Percentiles rank a stretch among this genome's conserved stretches.
These are phyloP conservation scores for Claviceps spartinae DNA, from an alignment of 2,329 filamentous ascomycete species.

Conservation along the genomic window DNA sequence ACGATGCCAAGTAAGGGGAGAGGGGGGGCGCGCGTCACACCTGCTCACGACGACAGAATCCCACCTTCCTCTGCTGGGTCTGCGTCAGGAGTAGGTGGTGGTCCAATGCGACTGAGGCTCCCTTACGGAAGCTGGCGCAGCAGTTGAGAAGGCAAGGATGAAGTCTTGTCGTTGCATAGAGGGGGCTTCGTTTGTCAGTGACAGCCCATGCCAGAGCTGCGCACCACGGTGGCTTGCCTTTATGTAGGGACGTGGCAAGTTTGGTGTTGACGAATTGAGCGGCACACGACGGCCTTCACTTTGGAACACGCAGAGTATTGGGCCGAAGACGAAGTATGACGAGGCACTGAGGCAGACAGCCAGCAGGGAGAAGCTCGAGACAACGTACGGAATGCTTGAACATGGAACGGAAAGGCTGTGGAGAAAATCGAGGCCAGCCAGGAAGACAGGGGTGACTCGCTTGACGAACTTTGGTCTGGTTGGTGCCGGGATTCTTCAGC, in stretches of 20 bases:
- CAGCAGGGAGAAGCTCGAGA: not conserved
- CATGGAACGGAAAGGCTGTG: conserved; percentile 1
- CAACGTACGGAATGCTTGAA: not conserved
- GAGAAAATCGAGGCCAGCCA: conserved; percentile 1
- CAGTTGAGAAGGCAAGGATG: conserved; percentile 8
- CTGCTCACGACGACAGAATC: conserved; percentile 3
- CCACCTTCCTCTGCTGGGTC: conserved; percentile 6
- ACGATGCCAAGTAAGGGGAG: conserved; percentile 1
- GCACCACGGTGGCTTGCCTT: not conserved
- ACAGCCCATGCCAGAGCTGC: conserved; percentile 7
- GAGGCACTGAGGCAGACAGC: not conserved
- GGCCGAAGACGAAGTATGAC: not conserved
- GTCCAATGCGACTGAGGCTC: conserved; percentile 1
- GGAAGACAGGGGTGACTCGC: not conserved
- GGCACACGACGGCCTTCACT: not conserved
- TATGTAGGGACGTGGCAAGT: not conserved
- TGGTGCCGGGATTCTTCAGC: not conserved
- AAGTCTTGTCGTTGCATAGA: conserved; percentile 14
- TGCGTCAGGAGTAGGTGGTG: conserved; percentile 5
- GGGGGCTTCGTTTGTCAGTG: conserved; percentile 9
- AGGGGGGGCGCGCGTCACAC: not conserved
- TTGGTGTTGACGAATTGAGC: not conserved
- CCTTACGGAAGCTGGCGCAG: conserved; percentile 6
- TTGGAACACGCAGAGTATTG: not conserved
- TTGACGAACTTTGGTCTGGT: not conserved